Conservation (phyloP, 164 flowering plant species). For the Vitis rotundifolia region DNA sequence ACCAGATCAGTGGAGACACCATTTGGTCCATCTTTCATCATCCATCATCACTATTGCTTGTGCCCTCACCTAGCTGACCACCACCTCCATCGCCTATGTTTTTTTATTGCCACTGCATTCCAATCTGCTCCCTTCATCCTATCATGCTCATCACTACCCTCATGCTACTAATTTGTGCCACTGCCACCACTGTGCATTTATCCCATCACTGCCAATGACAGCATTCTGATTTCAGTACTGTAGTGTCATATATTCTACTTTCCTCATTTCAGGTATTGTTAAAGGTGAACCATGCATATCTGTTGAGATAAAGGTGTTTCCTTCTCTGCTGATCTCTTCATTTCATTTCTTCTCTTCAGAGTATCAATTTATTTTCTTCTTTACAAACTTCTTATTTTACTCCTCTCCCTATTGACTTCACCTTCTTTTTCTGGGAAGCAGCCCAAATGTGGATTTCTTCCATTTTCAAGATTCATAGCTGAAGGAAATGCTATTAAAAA, state of each 20-base stretch:
- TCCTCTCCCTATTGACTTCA: conserved; percentile 1
- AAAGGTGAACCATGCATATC: conserved; percentile 52
- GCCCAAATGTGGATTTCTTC: conserved; percentile 99
- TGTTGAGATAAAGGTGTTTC: conserved; percentile 85
- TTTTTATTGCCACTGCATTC: too few relatives aligned
- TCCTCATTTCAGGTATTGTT: conserved; percentile 43
- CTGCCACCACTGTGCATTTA: not conserved
- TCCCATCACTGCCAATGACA: too few relatives aligned
- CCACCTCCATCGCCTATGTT: too few relatives aligned
- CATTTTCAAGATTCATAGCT: conserved; percentile 65
- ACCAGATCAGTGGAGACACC: too few relatives aligned
- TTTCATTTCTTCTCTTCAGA: conserved; percentile 1
- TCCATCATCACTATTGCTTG: too few relatives aligned
- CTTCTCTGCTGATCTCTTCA: not conserved
- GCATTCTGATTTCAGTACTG: too few relatives aligned
- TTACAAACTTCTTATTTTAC: not conserved
- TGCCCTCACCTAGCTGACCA: too few relatives aligned
- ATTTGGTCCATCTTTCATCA: too few relatives aligned
- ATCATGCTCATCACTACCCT: not conserved
- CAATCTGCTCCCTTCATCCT: too few relatives aligned
- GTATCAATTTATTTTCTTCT: not conserved
- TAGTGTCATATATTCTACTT: not conserved
- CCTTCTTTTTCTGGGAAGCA: conserved; percentile 29
- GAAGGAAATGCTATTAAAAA: conserved; percentile 64
- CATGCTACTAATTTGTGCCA: not conserved